Evolutionary conservation across 345 rosid genomes (phyloP).

Genomic region (Nephelium lappaceum): DNA sequence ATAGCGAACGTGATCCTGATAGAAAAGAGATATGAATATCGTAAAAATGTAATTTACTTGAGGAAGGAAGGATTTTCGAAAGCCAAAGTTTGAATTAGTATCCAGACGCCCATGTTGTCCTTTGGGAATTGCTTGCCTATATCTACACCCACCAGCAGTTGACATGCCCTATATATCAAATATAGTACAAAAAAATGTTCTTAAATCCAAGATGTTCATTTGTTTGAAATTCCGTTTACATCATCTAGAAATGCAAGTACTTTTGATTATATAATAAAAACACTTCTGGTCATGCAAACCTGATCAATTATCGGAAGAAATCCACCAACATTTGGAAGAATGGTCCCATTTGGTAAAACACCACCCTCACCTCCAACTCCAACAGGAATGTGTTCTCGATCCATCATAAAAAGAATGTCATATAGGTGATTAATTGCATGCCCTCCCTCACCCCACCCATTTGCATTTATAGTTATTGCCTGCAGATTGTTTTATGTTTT

Average conservation of each 20-base stretch:
- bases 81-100: constrained; percentile 28
- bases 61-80: constrained; percentile 29
- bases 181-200: neutral
- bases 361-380: constrained; percentile 41
- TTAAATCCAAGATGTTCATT: no score
- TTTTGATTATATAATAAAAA: no score
- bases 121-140: constrained; percentile 32
- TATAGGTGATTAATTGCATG: constrained; percentile 30
- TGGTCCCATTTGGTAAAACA: constrained; percentile 18
- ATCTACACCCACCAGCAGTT: constrained; percentile 34
- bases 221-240: no score
- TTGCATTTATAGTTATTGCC: constrained; percentile 32
- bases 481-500: neutral
- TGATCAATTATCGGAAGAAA: constrained; percentile 33
- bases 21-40: neutral
- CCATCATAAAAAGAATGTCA: constrained; percentile 32
- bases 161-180: constrained; percentile 22
- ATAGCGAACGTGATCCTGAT: no score
- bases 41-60: constrained; percentile 18
- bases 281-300: constrained; percentile 2
- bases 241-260: neutral
- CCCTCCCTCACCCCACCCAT: constrained; percentile 32
- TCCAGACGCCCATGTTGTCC: constrained; percentile 9
- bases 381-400: constrained; percentile 30
- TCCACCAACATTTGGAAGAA: constrained; percentile 35